Base-by-base conservation (phyloP, 768 basidiomycete species). In the Hebeloma cylindrosporum region DNA sequence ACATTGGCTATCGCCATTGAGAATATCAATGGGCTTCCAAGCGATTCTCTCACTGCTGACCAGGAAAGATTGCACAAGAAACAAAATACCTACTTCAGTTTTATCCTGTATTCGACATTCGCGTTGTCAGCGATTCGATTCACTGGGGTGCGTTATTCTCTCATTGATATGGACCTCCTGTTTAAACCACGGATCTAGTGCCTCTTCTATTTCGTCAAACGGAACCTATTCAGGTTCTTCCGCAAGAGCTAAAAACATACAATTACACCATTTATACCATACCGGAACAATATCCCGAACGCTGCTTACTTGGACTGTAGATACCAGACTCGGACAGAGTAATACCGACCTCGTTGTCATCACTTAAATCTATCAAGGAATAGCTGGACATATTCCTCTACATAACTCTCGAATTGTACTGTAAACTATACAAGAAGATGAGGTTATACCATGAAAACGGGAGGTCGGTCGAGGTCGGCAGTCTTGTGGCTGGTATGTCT, bases 41-140 rank as follows among this genome's bases (percentile, higher is more conserved):
- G 61, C 43, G 46, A 61, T 17, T 59, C 66, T 43, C 44, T 66
- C 7, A 51, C 47, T 8, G 42, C 49, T 13, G 80, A 88, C 48
- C 53, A 77, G 52, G 36, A 43, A 11, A 53, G 66, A 0, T 62
- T 80, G 56, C 62, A 55, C 43, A 20, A 58, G 36, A 81, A 71
- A 52, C 73, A 75, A 51, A 70, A 69, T 48, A 66, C 65, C 10
- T 92, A 91, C 65, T 92, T 93, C 62, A 73, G 73, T 14, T 67
- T 92, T 52, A 86, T 93, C 50, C 72, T 93, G 33, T 92, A 82
- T 64, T 79, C 88, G 26, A 92, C 89, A 9, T 90, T 91, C 57
- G 77, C 53, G 8, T 73, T 93, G 25, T 76, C 88, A 25, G 64
- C 76, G 40, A 74, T 92, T 53, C 81, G 89, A 46, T 89, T 93